Evolutionary conservation across 306 rosid genomes (phyloP).

Genomic region (Vicia villosa): DNA sequence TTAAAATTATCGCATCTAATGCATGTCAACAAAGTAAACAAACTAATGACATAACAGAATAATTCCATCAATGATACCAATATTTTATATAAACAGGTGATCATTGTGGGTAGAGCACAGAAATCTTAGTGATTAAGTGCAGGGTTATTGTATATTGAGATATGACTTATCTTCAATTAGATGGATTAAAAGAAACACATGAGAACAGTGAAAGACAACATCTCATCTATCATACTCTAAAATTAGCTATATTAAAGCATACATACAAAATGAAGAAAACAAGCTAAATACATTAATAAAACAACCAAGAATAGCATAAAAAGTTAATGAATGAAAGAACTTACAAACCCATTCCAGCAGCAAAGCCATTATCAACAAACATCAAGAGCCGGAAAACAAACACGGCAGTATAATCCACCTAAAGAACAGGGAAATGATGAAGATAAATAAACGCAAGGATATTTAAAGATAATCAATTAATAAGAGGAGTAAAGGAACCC

Average conservation of each 20-base stretch:
- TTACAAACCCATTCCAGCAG: conserved; percentile 99
- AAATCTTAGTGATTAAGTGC: conserved; percentile 1
- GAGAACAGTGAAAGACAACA: conserved; percentile 2
- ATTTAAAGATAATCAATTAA: background rate
- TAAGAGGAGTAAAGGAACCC: conserved; percentile 39
- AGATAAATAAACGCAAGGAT: background rate
- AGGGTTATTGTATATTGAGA: background rate
- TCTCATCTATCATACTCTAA: conserved; percentile 6
- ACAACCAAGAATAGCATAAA: conserved; percentile 19
- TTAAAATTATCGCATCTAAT: background rate
- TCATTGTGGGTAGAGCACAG: conserved; percentile 7
- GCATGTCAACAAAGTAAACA: background rate
- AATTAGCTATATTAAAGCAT: conserved; percentile 7
- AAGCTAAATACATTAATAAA: background rate
- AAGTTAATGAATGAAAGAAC: conserved; percentile 47
- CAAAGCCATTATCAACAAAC: conserved; percentile 96
- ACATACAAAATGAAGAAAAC: conserved; percentile 14
- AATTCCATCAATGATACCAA: conserved; percentile 27
- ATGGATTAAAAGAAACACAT: background rate
- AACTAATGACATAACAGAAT: background rate
- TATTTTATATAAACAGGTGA: background rate
- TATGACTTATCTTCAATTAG: background rate
- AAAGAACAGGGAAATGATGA: conserved; percentile 16
- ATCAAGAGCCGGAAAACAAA: conserved; percentile 91
- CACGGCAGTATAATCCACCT: conserved; percentile 94